phyloP scores from a whole-genome alignment of 257 asterid genomes.

The Rhazya stricta region DNA sequence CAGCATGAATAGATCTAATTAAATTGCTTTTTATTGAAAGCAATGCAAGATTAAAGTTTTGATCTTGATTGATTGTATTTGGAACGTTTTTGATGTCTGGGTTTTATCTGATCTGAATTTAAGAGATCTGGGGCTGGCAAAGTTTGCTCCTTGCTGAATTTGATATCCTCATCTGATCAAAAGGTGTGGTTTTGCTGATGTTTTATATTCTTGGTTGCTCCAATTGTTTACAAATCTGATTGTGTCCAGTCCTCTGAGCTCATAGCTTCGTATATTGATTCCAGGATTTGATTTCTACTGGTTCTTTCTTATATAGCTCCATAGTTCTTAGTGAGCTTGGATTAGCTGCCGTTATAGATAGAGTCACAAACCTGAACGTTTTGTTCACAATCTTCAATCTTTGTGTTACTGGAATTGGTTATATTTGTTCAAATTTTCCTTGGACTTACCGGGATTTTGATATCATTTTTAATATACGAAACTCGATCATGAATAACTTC shows the following conservation, averaged over 20 bases:
- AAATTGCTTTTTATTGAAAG: conserved; percentile 15
- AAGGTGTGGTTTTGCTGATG: conserved; percentile 27
- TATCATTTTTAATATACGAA: conserved; percentile 1
- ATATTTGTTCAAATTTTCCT: neutral
- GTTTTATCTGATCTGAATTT: conserved; percentile 57
- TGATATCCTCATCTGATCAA: conserved; percentile 32
- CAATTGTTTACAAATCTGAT: conserved; percentile 25
- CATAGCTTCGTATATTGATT: conserved; percentile 10
- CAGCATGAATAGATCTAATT: conserved; percentile 51
- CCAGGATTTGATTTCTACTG: conserved; percentile 21
- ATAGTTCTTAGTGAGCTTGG: conserved; percentile 25
- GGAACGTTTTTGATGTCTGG: conserved; percentile 27
- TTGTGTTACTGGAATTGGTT: conserved; percentile 14
- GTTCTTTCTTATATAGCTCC: neutral
- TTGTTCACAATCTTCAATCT: neutral
- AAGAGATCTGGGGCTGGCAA: conserved; percentile 47
- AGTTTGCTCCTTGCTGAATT: conserved; percentile 18
- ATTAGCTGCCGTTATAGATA: conserved; percentile 23
- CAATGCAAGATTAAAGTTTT: conserved; percentile 45
- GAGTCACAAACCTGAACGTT: neutral
- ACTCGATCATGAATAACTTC: conserved; percentile 7
- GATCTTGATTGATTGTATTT: conserved; percentile 25
- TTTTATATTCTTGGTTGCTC: conserved; percentile 36
- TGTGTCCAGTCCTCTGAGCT: conserved; percentile 6
- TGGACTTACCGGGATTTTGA: conserved; percentile 2